Evolutionary conservation across 1,284 basidiomycete species (phyloP).

Genomic region (Tremellales sp.): DNA sequence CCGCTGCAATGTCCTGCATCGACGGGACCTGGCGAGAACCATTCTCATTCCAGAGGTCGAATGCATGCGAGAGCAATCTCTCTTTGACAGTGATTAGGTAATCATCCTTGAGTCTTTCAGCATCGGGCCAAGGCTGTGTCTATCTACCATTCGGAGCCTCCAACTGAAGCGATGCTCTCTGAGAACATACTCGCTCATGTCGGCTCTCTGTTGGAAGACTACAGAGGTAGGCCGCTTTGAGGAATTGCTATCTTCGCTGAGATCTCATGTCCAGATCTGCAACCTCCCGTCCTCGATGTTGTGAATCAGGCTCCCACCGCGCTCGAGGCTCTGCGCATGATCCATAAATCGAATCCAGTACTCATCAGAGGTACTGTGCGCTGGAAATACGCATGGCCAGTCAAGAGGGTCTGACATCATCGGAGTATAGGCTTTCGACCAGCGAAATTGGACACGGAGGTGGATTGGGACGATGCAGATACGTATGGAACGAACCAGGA

Average conservation of each 20-base stretch:
- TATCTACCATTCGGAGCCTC: no score
- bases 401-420: conserved; percentile 1
- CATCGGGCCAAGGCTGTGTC: conserved; percentile 1
- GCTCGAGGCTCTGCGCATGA: conserved; percentile 67
- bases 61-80: no score
- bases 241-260: background rate
- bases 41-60: no score
- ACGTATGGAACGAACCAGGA: conserved; percentile 54
- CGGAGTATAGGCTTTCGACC: conserved; percentile 49
- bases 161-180: background rate
- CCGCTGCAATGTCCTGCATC: no score
- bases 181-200: background rate
- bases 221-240: background rate
- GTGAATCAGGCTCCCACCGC: conserved; percentile 61
- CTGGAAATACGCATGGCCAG: background rate
- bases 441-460: conserved; percentile 1
- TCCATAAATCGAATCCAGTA: conserved; percentile 71
- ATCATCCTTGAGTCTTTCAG: background rate
- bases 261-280: conserved; percentile 24
- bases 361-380: conserved; percentile 61
- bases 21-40: no score
- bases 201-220: background rate
- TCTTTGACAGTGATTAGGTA: no score
- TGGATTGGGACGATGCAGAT: conserved; percentile 24
- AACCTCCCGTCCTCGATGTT: conserved; percentile 48